Base-by-base conservation (phyloP, 768 basidiomycete species). In the Pisolithus tinctorius region DNA sequence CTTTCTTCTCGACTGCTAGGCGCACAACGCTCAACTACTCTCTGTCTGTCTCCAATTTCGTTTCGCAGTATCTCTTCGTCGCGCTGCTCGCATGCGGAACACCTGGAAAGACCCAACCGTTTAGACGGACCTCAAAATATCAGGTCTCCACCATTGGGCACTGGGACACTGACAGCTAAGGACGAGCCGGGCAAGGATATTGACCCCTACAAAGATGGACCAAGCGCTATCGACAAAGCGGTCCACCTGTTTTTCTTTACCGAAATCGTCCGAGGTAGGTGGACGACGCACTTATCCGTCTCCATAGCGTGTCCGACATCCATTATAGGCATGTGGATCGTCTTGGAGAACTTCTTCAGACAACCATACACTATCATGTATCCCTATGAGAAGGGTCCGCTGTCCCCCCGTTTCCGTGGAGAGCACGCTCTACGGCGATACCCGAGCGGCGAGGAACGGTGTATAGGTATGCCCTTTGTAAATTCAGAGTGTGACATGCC, bases 301-400 rank as follows among this genome's bases (percentile, higher is more conserved):
- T 14, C 23, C 36, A 45, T 14, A 8, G 52, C 49, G 45, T 49
- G 40, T 25, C 58, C 63, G 43, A 57, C 47, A 34, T 45, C 39
- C 29, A 31, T 36, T 47, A 6, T 60, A 98, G 95, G 95, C 62
- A 94, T 97, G 92, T 96, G 94, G 91, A 86, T 99, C 63, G 94
- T 98, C 27, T 50, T 90, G 52, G 90, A 92, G 69, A 84, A 92
- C 62, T 86, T 90, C 73, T 92, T 90, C 78, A 80, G 94, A 53
- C 91, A 90, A 27, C 95, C 95, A 26, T 99, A 98, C 70, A 99
- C 95, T 30, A 97, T 97, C 76, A 93, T 87, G 86, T 93, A 93
- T 67, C 94, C 93, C 4, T 96, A 93, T 60, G 96, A 99, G 74
- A 98, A 98, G 69, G 96, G 96, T 31, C 96, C 96, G 23, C 72